phyloP scores from a whole-genome alignment of 2,329 filamentous ascomycete species.

The Botryotinia convoluta region DNA sequence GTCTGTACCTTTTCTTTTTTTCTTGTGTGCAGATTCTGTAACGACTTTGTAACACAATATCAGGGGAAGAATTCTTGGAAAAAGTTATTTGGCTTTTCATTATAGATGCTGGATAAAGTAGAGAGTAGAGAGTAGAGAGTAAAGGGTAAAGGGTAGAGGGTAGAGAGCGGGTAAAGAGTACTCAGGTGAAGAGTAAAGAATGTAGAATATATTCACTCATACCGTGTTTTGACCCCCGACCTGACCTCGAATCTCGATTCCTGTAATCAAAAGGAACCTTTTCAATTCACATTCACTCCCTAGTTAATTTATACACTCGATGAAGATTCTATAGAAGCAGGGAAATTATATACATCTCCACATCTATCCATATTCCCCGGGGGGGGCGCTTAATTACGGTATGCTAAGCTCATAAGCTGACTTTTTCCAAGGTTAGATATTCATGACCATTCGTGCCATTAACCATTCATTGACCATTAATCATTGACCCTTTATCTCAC shows the following conservation, averaged over 20 bases:
- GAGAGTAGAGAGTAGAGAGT: too few species aligned
- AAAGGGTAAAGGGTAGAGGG: too few species aligned
- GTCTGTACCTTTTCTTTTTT: background rate
- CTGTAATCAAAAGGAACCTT: background rate
- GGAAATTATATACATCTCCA: background rate
- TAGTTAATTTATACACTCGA: background rate
- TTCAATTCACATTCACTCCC: too few species aligned
- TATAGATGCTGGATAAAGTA: too few species aligned
- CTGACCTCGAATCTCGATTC: background rate
- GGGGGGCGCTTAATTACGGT: background rate
- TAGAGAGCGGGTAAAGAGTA: too few species aligned
- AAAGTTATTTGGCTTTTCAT: background rate
- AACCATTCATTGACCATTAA: background rate
- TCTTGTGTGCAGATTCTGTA: background rate
- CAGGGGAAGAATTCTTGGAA: background rate
- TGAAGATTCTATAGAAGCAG: background rate
- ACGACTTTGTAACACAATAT: background rate
- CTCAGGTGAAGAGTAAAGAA: too few species aligned
- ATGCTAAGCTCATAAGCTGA: background rate
- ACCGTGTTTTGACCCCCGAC: background rate
- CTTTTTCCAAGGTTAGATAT: background rate
- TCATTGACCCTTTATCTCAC: background rate
- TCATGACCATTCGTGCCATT: background rate
- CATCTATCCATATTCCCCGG: background rate
- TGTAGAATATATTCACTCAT: background rate